Base-by-base conservation (phyloP, 495 filamentous ascomycete species). In the Tetracladium setigerum region DNA sequence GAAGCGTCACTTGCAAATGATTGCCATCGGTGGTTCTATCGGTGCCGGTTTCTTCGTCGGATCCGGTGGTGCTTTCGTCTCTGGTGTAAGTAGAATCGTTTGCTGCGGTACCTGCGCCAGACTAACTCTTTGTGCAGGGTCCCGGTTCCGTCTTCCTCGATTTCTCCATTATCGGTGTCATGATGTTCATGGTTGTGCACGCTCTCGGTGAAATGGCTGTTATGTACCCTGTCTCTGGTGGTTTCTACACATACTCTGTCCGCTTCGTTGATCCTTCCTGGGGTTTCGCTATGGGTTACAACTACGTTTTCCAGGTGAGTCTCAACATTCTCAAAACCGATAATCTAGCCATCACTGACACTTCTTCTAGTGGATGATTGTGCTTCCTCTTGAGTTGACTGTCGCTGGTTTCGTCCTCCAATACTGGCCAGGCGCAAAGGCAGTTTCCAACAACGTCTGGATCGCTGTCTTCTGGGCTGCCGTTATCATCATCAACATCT, bases 211-310 rank as follows among this genome's bases (percentile, higher is more conserved):
- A 53, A 43, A 24, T 53, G 17, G 44, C 54, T 39, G 46, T 45
- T 46, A 49, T 56, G 49, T 69, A 77, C 53, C 85, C 85, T 12
- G 70, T 86, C 62, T 69, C 69, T 50, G 73, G 77, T 57, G 72
- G 70, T 49, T 75, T 80, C 64, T 79, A 75, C 24, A 73, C 85
- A 22, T 92, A 89, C 53, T 83, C 84, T 38, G 73, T 83, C 44
- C 83, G 88, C 48, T 83, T 89, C 53, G 81, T 90, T 49, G 84
- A 89, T 52, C 84, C 85, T 10, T 82, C 38, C 9, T 50, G 88
- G 73, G 88, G 88, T 40, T 94, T 95, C 61, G 84, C 88, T 51
- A 89, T 95, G 72, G 88, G 88, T 44, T 87, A 82, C 80, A 80
- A 86, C 59, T 88, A 87, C 57, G 76, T 27, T 27, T 46, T 54